Base-by-base conservation (phyloP, 2,329 filamentous ascomycete species). In the Plectosphaerella cucumerina region DNA sequence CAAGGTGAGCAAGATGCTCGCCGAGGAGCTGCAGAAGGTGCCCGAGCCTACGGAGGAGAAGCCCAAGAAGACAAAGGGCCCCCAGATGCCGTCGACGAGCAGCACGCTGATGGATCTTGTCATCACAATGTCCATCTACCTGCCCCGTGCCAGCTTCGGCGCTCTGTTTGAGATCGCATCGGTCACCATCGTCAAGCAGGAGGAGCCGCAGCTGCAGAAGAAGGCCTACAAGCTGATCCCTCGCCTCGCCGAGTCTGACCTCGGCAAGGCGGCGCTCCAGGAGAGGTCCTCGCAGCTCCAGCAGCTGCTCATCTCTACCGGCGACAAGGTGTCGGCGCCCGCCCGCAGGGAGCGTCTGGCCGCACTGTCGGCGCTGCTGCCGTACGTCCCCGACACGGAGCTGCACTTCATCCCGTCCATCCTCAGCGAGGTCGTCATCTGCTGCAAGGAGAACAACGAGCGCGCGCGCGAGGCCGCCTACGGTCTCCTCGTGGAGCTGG, bases 171-270 rank as follows among this genome's bases (percentile, higher is more conserved):
- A 86, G 59, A 92, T 97, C 64, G 89, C 93, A 1, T 79, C 89
- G 0, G 80, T 90, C 22, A 87, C 97, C 51, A 86, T 97, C 58
- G 85, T 87, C 65, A 89, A 86, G 63, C 79, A 87, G 50, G 81
- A 89, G 35, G 93, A 97, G 64, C 88, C 93, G 10, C 93, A 97
- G 67, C 75, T 99, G 34, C 93, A 97, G 69, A 99, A 99, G 82
- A 99, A 99, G 72, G 93, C 94, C 0, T 99, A 99, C 76, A 97
- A 97, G 75, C 81, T 99, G 48, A 95, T 99, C 47, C 93, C 94
- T 4, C 86, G 94, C 50, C 81, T 99, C 39, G 87, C 89, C 2
- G 87, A 89, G 57, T 96, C 92, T 1, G 82, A 89, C 33, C 81
- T 80, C 46, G 94, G 94, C 44, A 83, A 81, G 58, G 71, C 76